These are phyloP conservation scores for Lentinula aciculospora DNA, from an alignment of 768 basidiomycete species.

Conservation along the genomic window DNA sequence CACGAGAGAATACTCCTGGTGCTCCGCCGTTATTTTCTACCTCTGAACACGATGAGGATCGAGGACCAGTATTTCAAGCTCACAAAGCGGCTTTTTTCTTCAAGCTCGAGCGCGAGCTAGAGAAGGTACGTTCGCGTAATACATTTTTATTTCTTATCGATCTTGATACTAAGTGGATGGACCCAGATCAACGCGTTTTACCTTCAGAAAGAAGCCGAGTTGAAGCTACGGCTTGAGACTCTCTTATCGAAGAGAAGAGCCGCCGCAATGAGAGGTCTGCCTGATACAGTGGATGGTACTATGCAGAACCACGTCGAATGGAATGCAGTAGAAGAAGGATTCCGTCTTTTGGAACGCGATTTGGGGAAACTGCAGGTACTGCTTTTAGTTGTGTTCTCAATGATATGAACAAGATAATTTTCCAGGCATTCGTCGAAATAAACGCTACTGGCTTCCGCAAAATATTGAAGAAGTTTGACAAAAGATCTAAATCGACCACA, in stretches of 20 bases:
- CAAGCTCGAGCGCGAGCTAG: conserved; percentile 94
- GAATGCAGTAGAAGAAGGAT: conserved; percentile 95
- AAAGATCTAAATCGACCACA: conserved; percentile 89
- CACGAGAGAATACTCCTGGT: conserved; percentile 33
- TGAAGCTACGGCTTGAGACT: conserved; percentile 87
- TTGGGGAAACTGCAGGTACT: conserved; percentile 88
- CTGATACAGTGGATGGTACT: conserved; percentile 59
- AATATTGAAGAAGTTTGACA: conserved; percentile 98
- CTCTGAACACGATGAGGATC: conserved; percentile 60
- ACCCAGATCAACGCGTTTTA: conserved; percentile 95
- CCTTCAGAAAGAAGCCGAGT: conserved; percentile 93
- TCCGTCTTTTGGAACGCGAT: conserved; percentile 89
- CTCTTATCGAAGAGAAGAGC: conserved; percentile 90
- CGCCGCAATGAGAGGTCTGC: conserved; percentile 64
- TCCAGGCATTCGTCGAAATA: conserved; percentile 92
- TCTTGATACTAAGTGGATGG: conserved; percentile 9
- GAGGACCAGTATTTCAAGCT: conserved; percentile 84
- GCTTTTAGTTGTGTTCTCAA: conserved; percentile 9
- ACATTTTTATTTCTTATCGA: conserved; percentile 3
- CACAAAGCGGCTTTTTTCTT: conserved; percentile 99
- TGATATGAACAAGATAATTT: conserved; percentile 15
- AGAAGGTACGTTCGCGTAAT: conserved; percentile 61
- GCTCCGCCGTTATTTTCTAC: conserved; percentile 57
- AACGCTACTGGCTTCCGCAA: conserved; percentile 97
- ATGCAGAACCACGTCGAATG: conserved; percentile 78